phyloP scores from a whole-genome alignment of 495 filamentous ascomycete genomes.

The Saxispiralis lemnorum region DNA sequence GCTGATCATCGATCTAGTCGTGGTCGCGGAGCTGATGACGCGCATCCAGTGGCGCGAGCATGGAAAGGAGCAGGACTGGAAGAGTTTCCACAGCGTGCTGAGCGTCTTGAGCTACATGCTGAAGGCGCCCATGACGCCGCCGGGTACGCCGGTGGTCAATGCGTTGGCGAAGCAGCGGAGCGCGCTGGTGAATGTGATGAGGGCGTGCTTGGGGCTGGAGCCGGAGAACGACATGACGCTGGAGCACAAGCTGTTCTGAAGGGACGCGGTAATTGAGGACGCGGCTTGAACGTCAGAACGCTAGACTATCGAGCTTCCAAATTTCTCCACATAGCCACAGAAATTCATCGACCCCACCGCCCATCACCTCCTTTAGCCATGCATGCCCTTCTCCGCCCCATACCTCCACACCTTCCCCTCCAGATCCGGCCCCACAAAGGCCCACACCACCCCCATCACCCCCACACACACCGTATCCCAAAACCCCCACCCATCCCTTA shows the following conservation, averaged over 20 bases:
- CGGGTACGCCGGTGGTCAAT: conserved; percentile 92
- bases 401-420: conserved; percentile 42
- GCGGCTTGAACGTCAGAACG: background rate
- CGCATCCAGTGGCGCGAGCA: conserved; percentile 78
- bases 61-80: conserved; percentile 44
- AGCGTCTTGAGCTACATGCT: conserved; percentile 99
- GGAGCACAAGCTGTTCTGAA: conserved; percentile 89
- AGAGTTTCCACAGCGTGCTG: conserved; percentile 90
- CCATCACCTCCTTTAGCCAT: conserved; percentile 9
- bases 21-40: conserved; percentile 94
- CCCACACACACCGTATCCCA: conserved; percentile 41
- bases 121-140: conserved; percentile 90
- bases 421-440: conserved; percentile 41
- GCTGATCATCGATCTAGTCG: conserved; percentile 87
- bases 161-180: conserved; percentile 89
- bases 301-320: background rate
- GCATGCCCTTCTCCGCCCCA: conserved; percentile 42
- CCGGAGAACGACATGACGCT: conserved; percentile 98
- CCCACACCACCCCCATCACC: conserved; percentile 39
- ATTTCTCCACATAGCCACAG: background rate
- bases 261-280: no score
- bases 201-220: conserved; percentile 90
- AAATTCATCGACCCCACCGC: no score
- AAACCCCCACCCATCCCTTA: conserved; percentile 38
- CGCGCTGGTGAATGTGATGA: conserved; percentile 95